Base-by-base conservation (phyloP, 352 stramenopile genomes). In the Sclerospora graminicola region DNA sequence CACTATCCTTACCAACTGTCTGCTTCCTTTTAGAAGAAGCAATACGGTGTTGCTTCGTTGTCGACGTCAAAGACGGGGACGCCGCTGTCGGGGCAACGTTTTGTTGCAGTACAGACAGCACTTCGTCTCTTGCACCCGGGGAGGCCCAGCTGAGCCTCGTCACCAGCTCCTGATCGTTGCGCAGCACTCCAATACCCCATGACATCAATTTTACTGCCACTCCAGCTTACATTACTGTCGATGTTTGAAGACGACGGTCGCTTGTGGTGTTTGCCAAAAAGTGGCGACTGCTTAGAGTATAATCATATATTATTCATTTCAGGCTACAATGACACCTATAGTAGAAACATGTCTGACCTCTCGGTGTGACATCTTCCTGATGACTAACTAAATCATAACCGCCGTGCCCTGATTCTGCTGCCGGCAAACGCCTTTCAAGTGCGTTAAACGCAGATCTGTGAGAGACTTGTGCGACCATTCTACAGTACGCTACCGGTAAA, bases 391-490 rank as follows among this genome's bases (percentile, higher is more conserved):
- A n/a, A n/a, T n/a, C n/a, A n/a, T n/a, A n/a, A n/a, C n/a, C 16
- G 14, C 23, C 9, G n/a, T 47, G 33, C 1, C 24, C 46, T 51
- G 23, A 34, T 49, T 60, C 45, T 26, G 40, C 45, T 23, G 24
- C 40, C 18, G 48, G 16, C 9, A 84, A 30, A 13, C 60, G 36
- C n/a, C 26, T 44, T 19, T 63, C 59, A 8, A 81, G 39, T 21
- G 28, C 52, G 7, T 42, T 5, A 31, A 83, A 82, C 1, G 41
- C 37, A 55, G 63, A 73, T 10, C 50, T 63, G 28, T 51, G 45
- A 7, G 80, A 77, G 2, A 83, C 43, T 26, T 83, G 44, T 9
- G 66, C 42, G n/a, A n/a, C n/a, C n/a, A n/a, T n/a, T n/a, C n/a
- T n/a, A n/a, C n/a, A n/a, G n/a, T n/a, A n/a, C n/a, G n/a, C n/a